Conservation (phyloP, 176 grass and related monocot species). For the Aechmea fasciata region DNA sequence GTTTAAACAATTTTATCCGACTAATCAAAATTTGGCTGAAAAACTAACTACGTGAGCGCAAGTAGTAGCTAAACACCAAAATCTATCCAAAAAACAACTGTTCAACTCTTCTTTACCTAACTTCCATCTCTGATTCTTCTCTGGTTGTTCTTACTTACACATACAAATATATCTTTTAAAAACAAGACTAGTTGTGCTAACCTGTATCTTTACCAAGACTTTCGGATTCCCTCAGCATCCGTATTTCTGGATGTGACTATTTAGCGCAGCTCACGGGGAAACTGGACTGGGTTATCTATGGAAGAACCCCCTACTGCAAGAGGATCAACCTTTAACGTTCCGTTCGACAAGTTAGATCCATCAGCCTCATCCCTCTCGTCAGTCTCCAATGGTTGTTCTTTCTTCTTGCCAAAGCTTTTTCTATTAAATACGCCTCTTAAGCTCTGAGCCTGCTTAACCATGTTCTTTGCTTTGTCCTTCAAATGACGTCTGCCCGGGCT, state of each 20-base stretch:
- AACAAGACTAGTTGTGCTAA: no score
- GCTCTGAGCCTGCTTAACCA: slow-evolving; percentile 53
- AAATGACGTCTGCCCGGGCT: slow-evolving; percentile 30
- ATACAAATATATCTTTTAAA: no score
- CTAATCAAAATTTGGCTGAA: no score
- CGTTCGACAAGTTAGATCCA: not conserved
- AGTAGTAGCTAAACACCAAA: no score
- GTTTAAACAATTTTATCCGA: no score
- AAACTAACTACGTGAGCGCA: no score
- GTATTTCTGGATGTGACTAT: not conserved
- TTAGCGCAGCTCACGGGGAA: no score
- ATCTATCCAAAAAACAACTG: no score
- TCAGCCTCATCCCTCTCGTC: slow-evolving; percentile 22
- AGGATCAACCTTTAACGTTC: slow-evolving; percentile 14
- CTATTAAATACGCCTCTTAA: slow-evolving; percentile 48
- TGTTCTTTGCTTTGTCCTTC: slow-evolving; percentile 46
- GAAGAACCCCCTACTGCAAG: slow-evolving; percentile 5
- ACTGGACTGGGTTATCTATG: not conserved
- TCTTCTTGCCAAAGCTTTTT: slow-evolving; percentile 45
- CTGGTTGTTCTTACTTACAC: no score
- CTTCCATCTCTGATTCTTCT: no score
- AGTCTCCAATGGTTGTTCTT: slow-evolving; percentile 15
- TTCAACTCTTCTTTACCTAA: no score
- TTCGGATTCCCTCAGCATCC: not conserved
- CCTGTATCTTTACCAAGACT: not conserved